Percentiles rank a stretch among this genome's conserved stretches.
These are phyloP conservation scores for Porcisia hertigi DNA, from an alignment of 208 protist species.

Conservation along the genomic window DNA sequence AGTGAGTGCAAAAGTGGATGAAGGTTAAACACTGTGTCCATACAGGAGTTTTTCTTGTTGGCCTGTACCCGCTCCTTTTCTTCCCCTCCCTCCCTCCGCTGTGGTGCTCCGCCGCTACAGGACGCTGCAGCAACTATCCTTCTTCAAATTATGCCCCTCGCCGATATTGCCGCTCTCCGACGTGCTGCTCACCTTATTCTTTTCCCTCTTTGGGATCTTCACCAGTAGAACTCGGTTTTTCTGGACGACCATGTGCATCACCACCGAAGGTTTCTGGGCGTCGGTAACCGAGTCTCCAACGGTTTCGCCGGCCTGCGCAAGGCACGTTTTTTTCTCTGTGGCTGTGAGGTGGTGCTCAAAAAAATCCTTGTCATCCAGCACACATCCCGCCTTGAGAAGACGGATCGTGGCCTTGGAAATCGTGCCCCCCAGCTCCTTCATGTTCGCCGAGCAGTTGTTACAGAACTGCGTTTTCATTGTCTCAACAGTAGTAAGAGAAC, in stretches of 20 bases:
- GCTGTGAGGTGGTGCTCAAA: constrained; percentile 41
- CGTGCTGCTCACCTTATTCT: constrained; percentile 17
- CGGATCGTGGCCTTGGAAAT: constrained; percentile 44
- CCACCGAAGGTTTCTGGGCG: constrained; percentile 36
- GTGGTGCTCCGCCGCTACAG: constrained; percentile 28
- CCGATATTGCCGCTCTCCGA: constrained; percentile 19
- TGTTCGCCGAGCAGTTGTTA: constrained; percentile 55
- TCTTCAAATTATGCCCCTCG: constrained; percentile 32
- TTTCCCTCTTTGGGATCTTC: constrained; percentile 24
- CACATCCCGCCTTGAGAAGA: constrained; percentile 63
- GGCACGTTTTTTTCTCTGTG: constrained; percentile 36
- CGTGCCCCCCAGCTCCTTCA: constrained; percentile 51
- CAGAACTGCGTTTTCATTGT: constrained; percentile 55
- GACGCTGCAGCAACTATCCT: constrained; percentile 49
- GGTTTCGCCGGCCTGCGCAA: constrained; percentile 11
- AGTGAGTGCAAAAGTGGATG: not conserved
- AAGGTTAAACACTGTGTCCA: too few relatives aligned
- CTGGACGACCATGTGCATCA: constrained; percentile 73
- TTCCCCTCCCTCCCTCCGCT: not conserved
- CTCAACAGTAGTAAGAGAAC: constrained; percentile 42
- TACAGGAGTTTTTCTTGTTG: not conserved
- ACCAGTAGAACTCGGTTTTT: constrained; percentile 4
- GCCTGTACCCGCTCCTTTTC: not conserved
- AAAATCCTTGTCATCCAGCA: constrained; percentile 46
- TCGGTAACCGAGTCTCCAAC: constrained; percentile 17